Evolutionary conservation across 2,329 filamentous ascomycete species (phyloP), one percentile per base, ranked within the genome.

Genomic region (Ilyonectria mors-panacis): DNA sequence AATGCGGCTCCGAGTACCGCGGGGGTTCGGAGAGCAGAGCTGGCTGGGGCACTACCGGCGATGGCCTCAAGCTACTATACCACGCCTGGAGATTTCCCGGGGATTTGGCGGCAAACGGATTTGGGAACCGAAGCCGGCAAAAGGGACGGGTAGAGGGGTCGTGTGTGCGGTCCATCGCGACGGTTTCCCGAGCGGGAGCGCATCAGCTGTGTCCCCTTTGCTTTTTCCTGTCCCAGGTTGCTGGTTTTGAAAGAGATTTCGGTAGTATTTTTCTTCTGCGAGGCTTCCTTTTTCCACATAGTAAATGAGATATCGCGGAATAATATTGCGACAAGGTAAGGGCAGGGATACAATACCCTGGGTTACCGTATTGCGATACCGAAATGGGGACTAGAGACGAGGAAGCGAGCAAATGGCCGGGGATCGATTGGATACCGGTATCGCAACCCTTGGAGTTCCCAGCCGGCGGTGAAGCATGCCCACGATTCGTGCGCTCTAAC

Each of bases 381-480:
- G 39, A 62, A 37, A 37, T 4, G 50, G 45, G 59, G 15, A 23
- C 19, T 28, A 21, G 35, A 39, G 28, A 55, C 26, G 26, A 26
- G 26, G 4, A 26, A 65, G 55, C 55, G 55, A 59, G 62, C 23
- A 28, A 59, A 59, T 56, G 45, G 57, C 51, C 21, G 35, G 50
- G 53, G 51, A 51, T 60, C 57, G 57, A 65, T 65, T 65, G 63
- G 63, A 50, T 65, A 61, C 63, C 57, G 57, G 63, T 39, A 65
- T 56, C 57, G 50, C 57, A 44, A 35, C 35, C 35, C 30, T 3
- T 42, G 42, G 21, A 17, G 15, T 21, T 45, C 63, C 63, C 45
- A 26, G 63, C 63, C 57, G 63, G 63, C 63, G 63, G 63, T 65
- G 63, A 65, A 61, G 63, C 57, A 51, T 44, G 63, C 51, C 50